These are phyloP conservation scores for Metschnikowia rubicola DNA, from an alignment of 805 yeast genomes.

Conservation along the genomic window DNA sequence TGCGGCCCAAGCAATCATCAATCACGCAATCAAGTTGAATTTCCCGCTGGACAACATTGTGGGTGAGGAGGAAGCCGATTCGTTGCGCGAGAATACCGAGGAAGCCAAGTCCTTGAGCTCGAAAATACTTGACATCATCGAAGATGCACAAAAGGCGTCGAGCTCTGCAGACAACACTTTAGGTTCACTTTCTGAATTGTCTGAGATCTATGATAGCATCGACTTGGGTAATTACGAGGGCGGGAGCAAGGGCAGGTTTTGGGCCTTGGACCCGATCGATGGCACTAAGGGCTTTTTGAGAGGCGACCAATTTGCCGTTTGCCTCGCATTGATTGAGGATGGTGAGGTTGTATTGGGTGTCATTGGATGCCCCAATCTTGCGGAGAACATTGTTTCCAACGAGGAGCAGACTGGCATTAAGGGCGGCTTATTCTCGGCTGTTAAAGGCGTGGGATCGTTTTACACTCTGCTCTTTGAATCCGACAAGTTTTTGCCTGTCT, in stretches of 20 bases:
- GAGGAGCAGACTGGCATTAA: conserved; percentile 32
- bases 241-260: conserved; percentile 74
- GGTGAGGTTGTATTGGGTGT: conserved; percentile 86
- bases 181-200: conserved; percentile 42
- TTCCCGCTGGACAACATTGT: conserved; percentile 86
- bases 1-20: conserved; percentile 91
- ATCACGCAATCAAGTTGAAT: conserved; percentile 70
- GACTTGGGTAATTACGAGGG: conserved; percentile 81
- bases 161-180: conserved; percentile 25
- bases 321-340: conserved; percentile 83
- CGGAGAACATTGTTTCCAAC: conserved; percentile 43
- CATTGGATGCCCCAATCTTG: conserved; percentile 93
- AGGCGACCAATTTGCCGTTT: conserved; percentile 96
- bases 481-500: conserved; percentile 33
- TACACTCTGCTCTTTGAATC: conserved; percentile 41
- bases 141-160: conserved; percentile 49
- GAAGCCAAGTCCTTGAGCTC: conserved; percentile 46
- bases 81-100: conserved; percentile 43
- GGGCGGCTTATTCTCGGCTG: conserved; percentile 78
- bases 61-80: conserved; percentile 88
- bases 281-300: conserved; percentile 95
- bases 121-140: conserved; percentile 58
- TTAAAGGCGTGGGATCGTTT: conserved; percentile 64
- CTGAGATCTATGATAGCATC: conserved; percentile 58
- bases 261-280: conserved; percentile 98